A percentile compares a stretch with the other conserved stretches of the same genome.
Evolutionary conservation across 805 yeast genomes (phyloP).

Genomic region (Yarrowia sp.): DNA sequence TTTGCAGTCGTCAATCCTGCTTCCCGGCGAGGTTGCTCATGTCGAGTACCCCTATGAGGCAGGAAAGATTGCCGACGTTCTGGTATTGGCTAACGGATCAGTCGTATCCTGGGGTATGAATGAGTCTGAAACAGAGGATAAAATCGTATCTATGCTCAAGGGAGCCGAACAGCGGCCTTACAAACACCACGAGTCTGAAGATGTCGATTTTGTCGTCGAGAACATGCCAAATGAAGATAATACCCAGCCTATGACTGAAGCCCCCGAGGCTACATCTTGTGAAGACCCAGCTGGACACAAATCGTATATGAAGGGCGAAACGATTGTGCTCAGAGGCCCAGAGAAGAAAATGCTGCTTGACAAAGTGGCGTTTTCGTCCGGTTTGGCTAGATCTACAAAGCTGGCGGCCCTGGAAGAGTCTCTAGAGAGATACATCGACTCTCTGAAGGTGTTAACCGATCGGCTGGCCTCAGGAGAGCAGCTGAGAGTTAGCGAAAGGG

Average conservation of each 20-base stretch:
- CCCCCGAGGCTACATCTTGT: slow-evolving; percentile 27
- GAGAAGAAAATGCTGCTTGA: slow-evolving; percentile 64
- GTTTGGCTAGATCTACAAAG: slow-evolving; percentile 84
- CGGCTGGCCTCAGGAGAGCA: slow-evolving; percentile 66
- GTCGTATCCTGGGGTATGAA: slow-evolving; percentile 82
- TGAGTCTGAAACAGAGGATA: slow-evolving; percentile 58
- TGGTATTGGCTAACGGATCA: slow-evolving; percentile 78
- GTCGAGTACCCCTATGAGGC: slow-evolving; percentile 53
- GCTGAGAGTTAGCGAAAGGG: slow-evolving; percentile 57
- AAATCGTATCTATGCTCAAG: slow-evolving; percentile 56
- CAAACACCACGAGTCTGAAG: slow-evolving; percentile 73
- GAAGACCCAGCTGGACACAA: slow-evolving; percentile 40
- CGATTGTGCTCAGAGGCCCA: slow-evolving; percentile 68
- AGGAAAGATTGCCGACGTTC: slow-evolving; percentile 58
- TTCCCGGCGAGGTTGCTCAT: slow-evolving; percentile 73
- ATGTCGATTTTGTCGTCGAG: slow-evolving; percentile 74
- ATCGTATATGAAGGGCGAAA: slow-evolving; percentile 69
- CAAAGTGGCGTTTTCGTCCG: slow-evolving; percentile 88
- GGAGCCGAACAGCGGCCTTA: slow-evolving; percentile 59
- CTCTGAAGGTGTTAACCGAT: slow-evolving; percentile 70
- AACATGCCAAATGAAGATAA: slow-evolving; percentile 46
- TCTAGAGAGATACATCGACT: slow-evolving; percentile 69
- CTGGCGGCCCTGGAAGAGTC: slow-evolving; percentile 78
- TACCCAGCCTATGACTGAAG: slow-evolving; percentile 3
- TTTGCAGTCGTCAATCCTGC: slow-evolving; percentile 52